Conservation (phyloP, 2,329 filamentous ascomycete species). For the Penicillium brasilianum region DNA sequence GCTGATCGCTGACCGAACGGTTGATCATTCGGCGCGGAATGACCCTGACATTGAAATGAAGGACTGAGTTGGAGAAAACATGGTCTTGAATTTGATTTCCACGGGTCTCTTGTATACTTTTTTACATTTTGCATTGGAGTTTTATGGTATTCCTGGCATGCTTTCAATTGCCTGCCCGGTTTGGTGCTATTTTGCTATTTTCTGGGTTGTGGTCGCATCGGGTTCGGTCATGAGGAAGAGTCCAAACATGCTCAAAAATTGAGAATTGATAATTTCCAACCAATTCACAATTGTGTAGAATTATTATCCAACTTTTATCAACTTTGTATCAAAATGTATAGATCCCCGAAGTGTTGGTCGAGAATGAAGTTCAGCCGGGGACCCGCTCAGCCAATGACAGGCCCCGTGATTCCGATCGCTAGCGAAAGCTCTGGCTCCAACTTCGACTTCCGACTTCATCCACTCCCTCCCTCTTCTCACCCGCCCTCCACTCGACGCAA, state of each 20-base stretch:
- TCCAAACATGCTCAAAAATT: not conserved
- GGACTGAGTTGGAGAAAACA: slow-evolving; percentile 15
- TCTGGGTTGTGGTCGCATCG: slow-evolving; percentile 21
- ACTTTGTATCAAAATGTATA: not conserved
- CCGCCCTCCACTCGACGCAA: slow-evolving; percentile 25
- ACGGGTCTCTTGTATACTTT: slow-evolving; percentile 16
- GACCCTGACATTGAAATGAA: slow-evolving; percentile 66
- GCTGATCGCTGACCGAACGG: slow-evolving; percentile 60
- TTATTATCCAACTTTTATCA: not conserved
- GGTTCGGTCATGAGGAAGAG: slow-evolving; percentile 18
- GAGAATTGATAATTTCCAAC: not conserved
- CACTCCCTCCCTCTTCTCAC: slow-evolving; percentile 38
- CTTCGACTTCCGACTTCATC: slow-evolving; percentile 47
- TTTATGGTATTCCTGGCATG: slow-evolving; percentile 19
- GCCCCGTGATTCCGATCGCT: slow-evolving; percentile 49
- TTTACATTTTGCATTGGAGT: slow-evolving; percentile 30
- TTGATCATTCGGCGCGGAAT: slow-evolving; percentile 47
- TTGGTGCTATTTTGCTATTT: slow-evolving; percentile 7
- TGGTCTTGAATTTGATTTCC: not conserved
- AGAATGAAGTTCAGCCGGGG: slow-evolving; percentile 22
- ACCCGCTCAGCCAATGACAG: slow-evolving; percentile 45
- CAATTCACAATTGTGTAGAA: not conserved
- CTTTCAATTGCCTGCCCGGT: slow-evolving; percentile 13
- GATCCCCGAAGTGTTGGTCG: not conserved
- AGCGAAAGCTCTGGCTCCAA: slow-evolving; percentile 49